These are phyloP conservation scores for Mycena haematopus DNA, from an alignment of 768 basidiomycete genomes.

Conservation along the genomic window DNA sequence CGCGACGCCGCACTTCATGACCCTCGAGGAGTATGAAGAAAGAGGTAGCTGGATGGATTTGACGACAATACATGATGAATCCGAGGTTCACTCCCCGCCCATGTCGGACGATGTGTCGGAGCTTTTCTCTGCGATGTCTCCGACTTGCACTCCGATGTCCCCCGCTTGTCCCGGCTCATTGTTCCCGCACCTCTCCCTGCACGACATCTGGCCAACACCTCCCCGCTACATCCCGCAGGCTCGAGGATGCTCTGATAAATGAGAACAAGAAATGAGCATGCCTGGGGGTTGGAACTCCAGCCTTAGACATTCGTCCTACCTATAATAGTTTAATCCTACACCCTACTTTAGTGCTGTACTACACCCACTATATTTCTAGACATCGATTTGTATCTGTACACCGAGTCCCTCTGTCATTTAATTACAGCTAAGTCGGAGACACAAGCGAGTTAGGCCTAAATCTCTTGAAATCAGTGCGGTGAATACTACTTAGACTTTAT, in stretches of 20 bases:
- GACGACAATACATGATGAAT: constrained; percentile 21
- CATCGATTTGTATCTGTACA: constrained; percentile 31
- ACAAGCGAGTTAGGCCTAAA: too few relatives aligned
- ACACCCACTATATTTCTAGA: constrained; percentile 28
- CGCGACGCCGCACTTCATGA: constrained; percentile 40
- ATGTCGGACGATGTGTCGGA: constrained; percentile 29
- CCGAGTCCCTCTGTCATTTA: too few relatives aligned
- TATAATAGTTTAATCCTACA: constrained; percentile 18
- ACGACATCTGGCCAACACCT: constrained; percentile 28
- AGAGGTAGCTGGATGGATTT: constrained; percentile 54
- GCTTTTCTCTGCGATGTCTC: constrained; percentile 24
- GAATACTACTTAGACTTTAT: too few relatives aligned
- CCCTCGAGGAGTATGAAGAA: constrained; percentile 55
- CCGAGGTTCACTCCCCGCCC: constrained; percentile 19
- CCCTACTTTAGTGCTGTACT: constrained; percentile 20
- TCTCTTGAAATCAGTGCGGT: too few relatives aligned
- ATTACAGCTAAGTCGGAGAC: too few relatives aligned
- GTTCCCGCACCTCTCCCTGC: constrained; percentile 28
- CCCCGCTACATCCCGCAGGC: constrained; percentile 11
- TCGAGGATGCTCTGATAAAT: constrained; percentile 12
- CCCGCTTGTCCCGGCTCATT: not conserved
- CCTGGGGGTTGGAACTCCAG: constrained; percentile 47
- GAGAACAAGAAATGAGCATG: constrained; percentile 43
- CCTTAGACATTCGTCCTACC: constrained; percentile 13
- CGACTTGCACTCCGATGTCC: constrained; percentile 24